Evolutionary conservation across 257 asterid species (phyloP), one percentile per base, ranked within the genome.

Genomic region (Capsicum pubescens): DNA sequence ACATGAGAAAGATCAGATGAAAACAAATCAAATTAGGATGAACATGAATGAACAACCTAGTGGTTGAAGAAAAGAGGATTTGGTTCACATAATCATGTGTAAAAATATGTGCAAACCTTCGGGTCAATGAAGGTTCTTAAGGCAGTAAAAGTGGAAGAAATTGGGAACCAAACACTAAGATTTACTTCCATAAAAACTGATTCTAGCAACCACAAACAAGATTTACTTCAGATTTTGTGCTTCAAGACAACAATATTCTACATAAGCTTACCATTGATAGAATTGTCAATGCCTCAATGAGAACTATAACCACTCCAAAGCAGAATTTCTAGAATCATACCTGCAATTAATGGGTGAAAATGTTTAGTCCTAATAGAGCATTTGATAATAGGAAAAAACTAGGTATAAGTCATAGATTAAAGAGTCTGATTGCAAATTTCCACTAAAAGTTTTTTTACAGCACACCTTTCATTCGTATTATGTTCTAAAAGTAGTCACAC

Each of bases 271-370:
- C 55, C 55, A 7, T 9, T 6, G 55, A 50, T 95, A 32, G 97
- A 91, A 90, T 92, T 88, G 87, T 26, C 32, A 26, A 26, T 26
- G 32, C 1, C 32, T 95, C 98, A 83, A 93, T 89, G 83, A 93
- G 97, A 68, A 90, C 87, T 83, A 93, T 91, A 84, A 89, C 98
- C 98, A 93, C 88, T 95, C 98, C 90, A 93, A 85, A 80, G 91
- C 59, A 77, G 98, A 94, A 82, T 90, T 94, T 86, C 95, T 90
- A 82, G 99, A 83, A 85, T 95, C 97, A 79, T 87, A 95, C 88
- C 99, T 95, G 92, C 87, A 90, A 59, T 82, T 6, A 60, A 60
- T 60, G 68, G 35, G 14, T 17, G 13, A 60, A 9, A 19, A n/a
- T 60, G 9, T 60, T 60, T 12, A 9, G 19, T 8, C 35, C 19